Evolutionary conservation across 495 filamentous ascomycete genomes (phyloP), one percentile per base, ranked within the genome.

Genomic region (Talaromyces thailandensis): DNA sequence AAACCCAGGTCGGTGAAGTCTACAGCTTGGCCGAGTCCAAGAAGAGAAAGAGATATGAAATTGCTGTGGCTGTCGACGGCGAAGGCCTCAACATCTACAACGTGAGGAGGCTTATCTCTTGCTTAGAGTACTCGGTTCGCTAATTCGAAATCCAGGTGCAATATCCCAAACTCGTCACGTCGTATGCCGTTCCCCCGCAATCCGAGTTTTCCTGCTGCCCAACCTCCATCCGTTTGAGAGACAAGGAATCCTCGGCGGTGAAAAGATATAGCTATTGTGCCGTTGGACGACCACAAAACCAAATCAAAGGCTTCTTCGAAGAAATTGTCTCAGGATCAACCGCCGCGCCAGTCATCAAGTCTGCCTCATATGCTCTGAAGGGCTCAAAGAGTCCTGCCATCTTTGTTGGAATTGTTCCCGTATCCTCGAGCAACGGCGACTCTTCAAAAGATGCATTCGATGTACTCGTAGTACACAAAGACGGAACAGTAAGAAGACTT

Each of bases 11-110:
- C 56, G 82, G 84, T 61, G 87, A 90, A 64, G 91, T 95, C 31
- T 86, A 83, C 68, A 85, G 88, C 68, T 71, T 89, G 57, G 81
- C 84, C 43, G 87, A 86, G 18, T 82, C 81, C 32, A 90, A 83
- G 76, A 96, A 93, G 78, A 83, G 89, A 68, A 97, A 96, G 76
- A 82, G 94, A 65, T 80, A 83, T 67, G 95, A 99, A 73, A 74
- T 98, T 60, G 89, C 83, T 12, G 85, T 94, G 8, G 90, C 89
- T 8, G 85, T 96, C 67, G 92, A 99, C 75, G 92, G 92, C 61
- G 92, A 96, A 69, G 88, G 90, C 14, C 81, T 97, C 14, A 94
- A 92, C 70, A 85, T 99, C 55, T 97, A 97, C 76, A 88, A 96
- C 81, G 93, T 98, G 75, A 64, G 81, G 45, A 2, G 28, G 2